phyloP scores from a whole-genome alignment of 179 eudicot genomes.

The Silene coronaria region DNA sequence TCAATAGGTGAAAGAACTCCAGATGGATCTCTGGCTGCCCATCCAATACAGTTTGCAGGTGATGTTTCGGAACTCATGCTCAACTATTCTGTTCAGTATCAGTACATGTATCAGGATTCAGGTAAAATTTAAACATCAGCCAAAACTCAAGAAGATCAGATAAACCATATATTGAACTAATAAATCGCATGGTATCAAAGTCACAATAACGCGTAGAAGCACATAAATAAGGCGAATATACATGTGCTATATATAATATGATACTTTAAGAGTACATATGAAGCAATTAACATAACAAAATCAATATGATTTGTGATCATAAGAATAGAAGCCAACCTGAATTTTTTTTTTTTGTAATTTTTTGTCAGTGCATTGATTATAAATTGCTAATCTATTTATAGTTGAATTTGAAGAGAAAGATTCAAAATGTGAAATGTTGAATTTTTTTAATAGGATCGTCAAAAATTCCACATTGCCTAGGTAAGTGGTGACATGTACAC shows the following conservation, averaged over 20 bases:
- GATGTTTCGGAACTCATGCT: slow-evolving; percentile 1
- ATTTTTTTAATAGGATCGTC: background rate
- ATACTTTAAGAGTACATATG: too few relatives aligned
- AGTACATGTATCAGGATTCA: background rate
- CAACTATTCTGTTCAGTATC: background rate
- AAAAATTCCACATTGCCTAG: background rate
- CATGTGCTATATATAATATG: too few relatives aligned
- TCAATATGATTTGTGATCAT: too few relatives aligned
- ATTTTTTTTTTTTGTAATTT: too few relatives aligned
- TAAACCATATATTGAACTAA: too few relatives aligned
- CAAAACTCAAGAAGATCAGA: background rate
- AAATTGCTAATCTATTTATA: background rate
- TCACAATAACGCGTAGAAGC: too few relatives aligned
- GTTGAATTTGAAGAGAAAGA: background rate
- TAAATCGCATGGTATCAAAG: too few relatives aligned
- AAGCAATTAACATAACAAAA: too few relatives aligned
- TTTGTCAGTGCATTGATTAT: too few relatives aligned
- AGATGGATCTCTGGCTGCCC: slow-evolving; percentile 17
- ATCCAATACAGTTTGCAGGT: slow-evolving; percentile 8
- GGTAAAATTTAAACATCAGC: background rate
- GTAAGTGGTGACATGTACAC: background rate
- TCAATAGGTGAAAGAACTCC: slow-evolving; percentile 13
- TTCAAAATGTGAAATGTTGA: background rate
- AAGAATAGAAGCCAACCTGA: too few relatives aligned
- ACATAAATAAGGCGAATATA: too few relatives aligned